Evolutionary conservation across 441 rosid species (phyloP).

Genomic region (Aleurites moluccanus): DNA sequence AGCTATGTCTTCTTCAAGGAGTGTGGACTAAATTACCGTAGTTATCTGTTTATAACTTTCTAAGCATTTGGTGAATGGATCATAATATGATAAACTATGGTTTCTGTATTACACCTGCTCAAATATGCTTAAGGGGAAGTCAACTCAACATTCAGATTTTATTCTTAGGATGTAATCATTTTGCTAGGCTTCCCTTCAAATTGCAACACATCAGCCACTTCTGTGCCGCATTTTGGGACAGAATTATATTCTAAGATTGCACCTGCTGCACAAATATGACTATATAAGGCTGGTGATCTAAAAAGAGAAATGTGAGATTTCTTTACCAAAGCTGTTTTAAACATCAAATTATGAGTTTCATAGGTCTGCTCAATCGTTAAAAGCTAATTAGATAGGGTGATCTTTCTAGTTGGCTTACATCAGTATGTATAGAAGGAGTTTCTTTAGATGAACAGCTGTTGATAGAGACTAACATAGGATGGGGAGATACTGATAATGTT

Average conservation of each 20-base stretch:
- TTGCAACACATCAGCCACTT: not conserved
- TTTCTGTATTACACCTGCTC: not conserved
- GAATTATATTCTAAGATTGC: not conserved
- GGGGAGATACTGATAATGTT: not conserved
- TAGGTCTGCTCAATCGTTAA: not conserved
- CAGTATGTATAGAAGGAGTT: not conserved
- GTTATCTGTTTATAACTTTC: not conserved
- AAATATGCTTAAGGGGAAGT: not conserved
- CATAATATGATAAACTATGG: not conserved
- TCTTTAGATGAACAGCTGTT: not conserved
- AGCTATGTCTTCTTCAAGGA: not conserved
- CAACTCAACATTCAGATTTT: not conserved
- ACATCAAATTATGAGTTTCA: not conserved
- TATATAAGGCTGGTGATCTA: not conserved
- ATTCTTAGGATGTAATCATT: not conserved
- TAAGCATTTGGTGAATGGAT: not conserved
- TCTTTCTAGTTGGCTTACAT: not conserved
- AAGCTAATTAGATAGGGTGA: not conserved
- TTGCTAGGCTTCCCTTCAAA: not conserved
- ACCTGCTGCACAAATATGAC: not conserved
- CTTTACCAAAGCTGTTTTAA: not conserved
- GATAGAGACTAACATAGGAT: not conserved
- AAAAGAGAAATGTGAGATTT: not conserved
- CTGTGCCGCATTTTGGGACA: not conserved
- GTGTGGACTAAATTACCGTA: not conserved